Conservation (phyloP, 176 grass and related monocot species). For the Hordeum vulgare region DNA sequence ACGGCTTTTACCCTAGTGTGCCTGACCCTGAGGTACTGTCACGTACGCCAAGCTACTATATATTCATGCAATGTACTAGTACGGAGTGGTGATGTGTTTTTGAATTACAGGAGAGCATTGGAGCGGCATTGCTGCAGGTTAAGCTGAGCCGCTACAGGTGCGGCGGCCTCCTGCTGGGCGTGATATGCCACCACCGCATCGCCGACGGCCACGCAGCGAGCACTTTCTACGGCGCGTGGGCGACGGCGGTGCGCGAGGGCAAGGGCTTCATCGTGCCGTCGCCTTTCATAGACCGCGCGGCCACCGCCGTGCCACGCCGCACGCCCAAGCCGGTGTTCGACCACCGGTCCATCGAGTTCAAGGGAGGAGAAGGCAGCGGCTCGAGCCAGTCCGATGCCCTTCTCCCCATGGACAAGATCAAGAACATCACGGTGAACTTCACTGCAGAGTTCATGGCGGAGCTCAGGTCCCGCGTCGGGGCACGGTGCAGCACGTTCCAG, state of each 20-base stretch:
- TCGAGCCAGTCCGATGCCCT: not conserved
- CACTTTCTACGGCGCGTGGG: slow-evolving; percentile 20
- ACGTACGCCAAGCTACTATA: too few species aligned
- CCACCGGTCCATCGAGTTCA: slow-evolving; percentile 32
- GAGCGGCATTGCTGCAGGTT: slow-evolving; percentile 5
- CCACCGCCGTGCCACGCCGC: not conserved
- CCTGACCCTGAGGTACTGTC: not conserved
- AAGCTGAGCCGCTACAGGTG: slow-evolving; percentile 24
- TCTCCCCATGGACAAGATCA: too few species aligned
- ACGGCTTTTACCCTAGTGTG: too few species aligned
- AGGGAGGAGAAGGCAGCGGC: not conserved
- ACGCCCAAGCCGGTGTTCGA: not conserved
- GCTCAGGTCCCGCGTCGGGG: too few species aligned
- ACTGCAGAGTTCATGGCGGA: too few species aligned
- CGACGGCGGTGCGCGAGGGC: not conserved
- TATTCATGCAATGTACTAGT: too few species aligned
- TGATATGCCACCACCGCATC: slow-evolving; percentile 13
- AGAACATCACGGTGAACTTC: too few species aligned
- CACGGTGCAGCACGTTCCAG: too few species aligned
- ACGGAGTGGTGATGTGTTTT: too few species aligned
- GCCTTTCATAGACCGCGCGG: not conserved
- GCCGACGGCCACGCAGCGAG: slow-evolving; percentile 38
- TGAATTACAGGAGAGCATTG: not conserved
- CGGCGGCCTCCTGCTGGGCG: slow-evolving; percentile 27
- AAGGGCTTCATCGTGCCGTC: not conserved